phyloP scores from a whole-genome alignment of 2,329 filamentous ascomycete genomes.

The Alternaria ventricosa region DNA sequence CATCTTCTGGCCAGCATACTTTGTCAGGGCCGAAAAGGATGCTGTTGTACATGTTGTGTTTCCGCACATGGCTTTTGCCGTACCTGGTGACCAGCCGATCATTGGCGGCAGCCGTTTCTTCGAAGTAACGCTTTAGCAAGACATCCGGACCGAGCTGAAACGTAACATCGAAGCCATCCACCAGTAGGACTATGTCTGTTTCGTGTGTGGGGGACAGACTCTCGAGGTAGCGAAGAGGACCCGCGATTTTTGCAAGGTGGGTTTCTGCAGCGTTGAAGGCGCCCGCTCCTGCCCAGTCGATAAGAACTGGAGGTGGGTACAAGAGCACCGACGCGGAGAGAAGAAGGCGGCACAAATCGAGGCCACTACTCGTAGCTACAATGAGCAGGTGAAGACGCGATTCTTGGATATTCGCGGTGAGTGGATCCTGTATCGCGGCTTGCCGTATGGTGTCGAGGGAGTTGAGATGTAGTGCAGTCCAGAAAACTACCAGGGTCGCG shows the following conservation, averaged over 20 bases:
- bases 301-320: slow-evolving; percentile 1
- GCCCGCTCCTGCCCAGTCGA: slow-evolving; percentile 3
- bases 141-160: slow-evolving; percentile 3
- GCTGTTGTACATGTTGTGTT: slow-evolving; percentile 4
- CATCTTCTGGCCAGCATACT: neutral
- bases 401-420: neutral
- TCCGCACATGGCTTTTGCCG: neutral
- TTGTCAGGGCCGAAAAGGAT: slow-evolving; percentile 2
- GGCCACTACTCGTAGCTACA: slow-evolving; percentile 2
- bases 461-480: neutral
- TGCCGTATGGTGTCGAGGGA: neutral
- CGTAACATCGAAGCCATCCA: slow-evolving; percentile 2
- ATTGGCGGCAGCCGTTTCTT: neutral
- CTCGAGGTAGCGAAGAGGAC: slow-evolving; percentile 1
- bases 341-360: slow-evolving; percentile 2
- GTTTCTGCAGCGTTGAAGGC: neutral
- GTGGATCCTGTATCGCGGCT: neutral
- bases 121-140: slow-evolving; percentile 1
- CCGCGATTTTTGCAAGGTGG: slow-evolving; percentile 3
- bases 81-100: neutral
- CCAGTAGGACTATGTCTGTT: neutral
- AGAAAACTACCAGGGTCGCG: neutral
- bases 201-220: neutral
- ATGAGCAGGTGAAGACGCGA: slow-evolving; percentile 1
- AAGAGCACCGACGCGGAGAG: neutral